Conservation (phyloP, 306 rosid genomes). For the Dalbergia cochinchinensis region DNA sequence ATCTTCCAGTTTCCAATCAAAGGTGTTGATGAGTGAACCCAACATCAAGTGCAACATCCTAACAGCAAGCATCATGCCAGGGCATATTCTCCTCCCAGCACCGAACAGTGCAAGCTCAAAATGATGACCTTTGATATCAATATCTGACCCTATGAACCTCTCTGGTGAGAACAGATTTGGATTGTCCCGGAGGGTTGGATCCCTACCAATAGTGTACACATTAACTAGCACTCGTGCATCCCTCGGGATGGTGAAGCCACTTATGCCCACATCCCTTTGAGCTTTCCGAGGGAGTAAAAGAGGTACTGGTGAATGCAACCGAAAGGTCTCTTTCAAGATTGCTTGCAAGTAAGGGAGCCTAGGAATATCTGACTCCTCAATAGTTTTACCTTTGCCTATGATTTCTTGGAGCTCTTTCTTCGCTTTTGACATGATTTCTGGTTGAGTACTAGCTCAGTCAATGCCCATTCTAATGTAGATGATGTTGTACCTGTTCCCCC, state of each 20-base stretch:
- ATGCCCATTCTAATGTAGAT: too few species aligned
- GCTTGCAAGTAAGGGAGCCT: slow-evolving; percentile 59
- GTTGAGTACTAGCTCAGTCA: too few species aligned
- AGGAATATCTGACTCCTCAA: slow-evolving; percentile 57
- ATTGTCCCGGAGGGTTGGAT: slow-evolving; percentile 52
- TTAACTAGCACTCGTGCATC: slow-evolving; percentile 58
- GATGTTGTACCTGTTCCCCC: too few species aligned
- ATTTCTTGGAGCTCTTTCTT: too few species aligned
- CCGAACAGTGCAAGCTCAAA: slow-evolving; percentile 62
- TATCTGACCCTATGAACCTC: slow-evolving; percentile 55
- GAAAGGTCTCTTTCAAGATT: slow-evolving; percentile 55
- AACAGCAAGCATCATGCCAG: too few species aligned
- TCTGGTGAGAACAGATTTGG: slow-evolving; percentile 31
- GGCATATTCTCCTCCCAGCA: neutral
- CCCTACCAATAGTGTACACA: slow-evolving; percentile 49
- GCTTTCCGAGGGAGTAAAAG: slow-evolving; percentile 61
- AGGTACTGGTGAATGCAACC: slow-evolving; percentile 52
- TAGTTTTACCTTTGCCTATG: slow-evolving; percentile 12
- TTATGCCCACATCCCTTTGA: slow-evolving; percentile 44
- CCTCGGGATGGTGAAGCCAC: slow-evolving; percentile 53
- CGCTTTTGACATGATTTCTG: too few species aligned
- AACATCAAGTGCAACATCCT: too few species aligned
- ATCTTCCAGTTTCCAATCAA: too few species aligned
- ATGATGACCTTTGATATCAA: slow-evolving; percentile 48
- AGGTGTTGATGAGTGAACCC: too few species aligned